Percentiles rank a stretch among this genome's conserved stretches.
These are phyloP conservation scores for Colletotrichum agaves DNA, from an alignment of 2,329 filamentous ascomycete genomes.

Conservation along the genomic window DNA sequence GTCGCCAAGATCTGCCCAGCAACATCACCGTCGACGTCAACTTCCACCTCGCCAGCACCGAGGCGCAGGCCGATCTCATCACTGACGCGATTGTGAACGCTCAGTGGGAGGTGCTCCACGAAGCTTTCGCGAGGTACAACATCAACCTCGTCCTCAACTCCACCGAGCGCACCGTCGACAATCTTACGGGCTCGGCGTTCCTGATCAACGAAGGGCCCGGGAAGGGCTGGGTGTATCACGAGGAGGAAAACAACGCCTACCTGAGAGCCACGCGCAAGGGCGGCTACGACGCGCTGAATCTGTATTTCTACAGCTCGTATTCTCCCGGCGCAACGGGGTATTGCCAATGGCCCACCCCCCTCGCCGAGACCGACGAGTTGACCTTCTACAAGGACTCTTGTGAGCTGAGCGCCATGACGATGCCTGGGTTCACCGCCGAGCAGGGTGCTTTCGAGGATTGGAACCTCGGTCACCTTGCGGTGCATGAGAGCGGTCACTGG, in stretches of 20 bases:
- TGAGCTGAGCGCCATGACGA: slow-evolving; percentile 34
- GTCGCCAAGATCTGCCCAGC: slow-evolving; percentile 34
- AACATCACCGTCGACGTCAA: slow-evolving; percentile 42
- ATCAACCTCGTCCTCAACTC: slow-evolving; percentile 42
- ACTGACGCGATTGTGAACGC: slow-evolving; percentile 38
- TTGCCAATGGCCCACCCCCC: slow-evolving; percentile 55
- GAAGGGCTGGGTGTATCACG: slow-evolving; percentile 38
- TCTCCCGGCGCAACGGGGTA: slow-evolving; percentile 53
- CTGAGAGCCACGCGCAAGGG: slow-evolving; percentile 47
- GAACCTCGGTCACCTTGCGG: slow-evolving; percentile 41
- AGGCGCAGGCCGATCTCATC: slow-evolving; percentile 38
- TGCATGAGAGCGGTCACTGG: slow-evolving; percentile 58
- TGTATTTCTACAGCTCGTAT: slow-evolving; percentile 56
- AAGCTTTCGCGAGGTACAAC: slow-evolving; percentile 39
- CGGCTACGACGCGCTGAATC: slow-evolving; percentile 54
- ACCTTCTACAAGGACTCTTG: slow-evolving; percentile 25
- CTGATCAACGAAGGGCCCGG: slow-evolving; percentile 40
- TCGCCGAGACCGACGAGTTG: slow-evolving; percentile 10
- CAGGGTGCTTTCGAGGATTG: slow-evolving; percentile 27
- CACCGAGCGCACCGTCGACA: slow-evolving; percentile 41
- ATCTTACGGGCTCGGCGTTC: slow-evolving; percentile 39
- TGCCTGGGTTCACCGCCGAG: slow-evolving; percentile 29
- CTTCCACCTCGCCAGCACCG: slow-evolving; percentile 43
- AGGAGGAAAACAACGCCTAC: slow-evolving; percentile 27
- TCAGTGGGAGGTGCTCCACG: slow-evolving; percentile 40